Evolutionary conservation across 2,329 filamentous ascomycete genomes (phyloP).

Genomic region (Paecilomyces variotii): DNA sequence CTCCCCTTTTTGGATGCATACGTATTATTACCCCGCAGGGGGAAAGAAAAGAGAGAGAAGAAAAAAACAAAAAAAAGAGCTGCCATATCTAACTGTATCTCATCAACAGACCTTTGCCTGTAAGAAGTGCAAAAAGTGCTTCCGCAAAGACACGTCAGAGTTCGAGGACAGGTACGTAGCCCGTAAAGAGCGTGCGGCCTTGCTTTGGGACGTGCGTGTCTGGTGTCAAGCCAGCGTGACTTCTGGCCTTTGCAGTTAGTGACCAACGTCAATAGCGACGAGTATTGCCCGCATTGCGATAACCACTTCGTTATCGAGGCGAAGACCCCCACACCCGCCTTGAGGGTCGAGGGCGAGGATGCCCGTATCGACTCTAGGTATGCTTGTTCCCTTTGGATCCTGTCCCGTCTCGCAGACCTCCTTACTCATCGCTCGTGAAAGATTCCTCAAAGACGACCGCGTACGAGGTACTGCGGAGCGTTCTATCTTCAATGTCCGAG

Average conservation of each 20-base stretch:
- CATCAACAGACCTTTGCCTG: constrained; percentile 64
- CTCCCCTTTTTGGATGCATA: not conserved
- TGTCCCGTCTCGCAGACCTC: not conserved
- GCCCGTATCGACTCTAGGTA: constrained; percentile 68
- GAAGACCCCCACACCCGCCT: constrained; percentile 67
- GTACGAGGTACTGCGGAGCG: constrained; percentile 52
- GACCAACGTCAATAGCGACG: constrained; percentile 52
- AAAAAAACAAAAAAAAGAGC: not conserved
- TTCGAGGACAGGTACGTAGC: constrained; percentile 67
- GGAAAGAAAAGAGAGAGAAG: not conserved
- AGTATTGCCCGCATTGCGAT: constrained; percentile 98
- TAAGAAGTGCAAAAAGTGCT: constrained; percentile 98
- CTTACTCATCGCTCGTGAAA: constrained; percentile 14
- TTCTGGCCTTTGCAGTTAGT: not conserved
- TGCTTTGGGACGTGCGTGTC: not conserved
- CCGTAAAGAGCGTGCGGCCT: not conserved
- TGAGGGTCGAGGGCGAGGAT: constrained; percentile 89
- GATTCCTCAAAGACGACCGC: constrained; percentile 88
- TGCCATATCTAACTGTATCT: not conserved
- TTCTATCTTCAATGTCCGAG: constrained; percentile 68
- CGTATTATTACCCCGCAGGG: not conserved
- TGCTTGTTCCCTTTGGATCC: constrained; percentile 5
- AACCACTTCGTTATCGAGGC: constrained; percentile 97
- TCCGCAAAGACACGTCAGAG: constrained; percentile 84
- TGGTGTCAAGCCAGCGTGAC: not conserved